phyloP scores from a whole-genome alignment of 306 rosid species.

The Prunus salicina region DNA sequence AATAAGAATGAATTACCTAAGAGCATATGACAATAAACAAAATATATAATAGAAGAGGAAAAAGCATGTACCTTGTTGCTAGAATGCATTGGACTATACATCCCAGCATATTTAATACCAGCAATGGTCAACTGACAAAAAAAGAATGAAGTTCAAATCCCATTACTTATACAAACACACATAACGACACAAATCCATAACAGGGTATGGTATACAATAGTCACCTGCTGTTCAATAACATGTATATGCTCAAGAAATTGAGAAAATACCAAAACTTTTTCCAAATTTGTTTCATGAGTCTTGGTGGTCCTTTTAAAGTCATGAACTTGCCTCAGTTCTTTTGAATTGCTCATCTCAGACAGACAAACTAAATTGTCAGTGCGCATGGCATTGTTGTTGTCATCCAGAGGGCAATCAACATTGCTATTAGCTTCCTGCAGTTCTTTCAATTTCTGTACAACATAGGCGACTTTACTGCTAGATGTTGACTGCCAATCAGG shows the following conservation, averaged over 20 bases:
- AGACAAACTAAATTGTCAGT: constrained; percentile 27
- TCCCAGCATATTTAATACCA: constrained; percentile 78
- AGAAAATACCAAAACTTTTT: constrained; percentile 89
- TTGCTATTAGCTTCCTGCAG: constrained; percentile 54
- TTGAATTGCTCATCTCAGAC: constrained; percentile 29
- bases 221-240: constrained; percentile 96
- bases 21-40: neutral
- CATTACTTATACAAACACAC: constrained; percentile 14
- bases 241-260: constrained; percentile 98
- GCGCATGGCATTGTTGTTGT: constrained; percentile 22
- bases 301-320: constrained; percentile 24
- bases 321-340: constrained; percentile 25
- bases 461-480: constrained; percentile 88
- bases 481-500: constrained; percentile 99
- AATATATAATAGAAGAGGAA: neutral
- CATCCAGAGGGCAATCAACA: constrained; percentile 22
- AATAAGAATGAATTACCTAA: constrained; percentile 13
- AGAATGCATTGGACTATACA: constrained; percentile 95
- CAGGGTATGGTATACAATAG: constrained; percentile 1
- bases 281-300: constrained; percentile 32
- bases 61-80: constrained; percentile 59
- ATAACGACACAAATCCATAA: neutral
- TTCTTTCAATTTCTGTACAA: constrained; percentile 64
- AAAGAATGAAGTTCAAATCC: constrained; percentile 22
- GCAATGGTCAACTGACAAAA: constrained; percentile 66